Evolutionary conservation across 225 moss, liverwort and hornwort genomes (phyloP), one percentile per base, ranked within the genome.

Genomic region (Anthoceros angustus): DNA sequence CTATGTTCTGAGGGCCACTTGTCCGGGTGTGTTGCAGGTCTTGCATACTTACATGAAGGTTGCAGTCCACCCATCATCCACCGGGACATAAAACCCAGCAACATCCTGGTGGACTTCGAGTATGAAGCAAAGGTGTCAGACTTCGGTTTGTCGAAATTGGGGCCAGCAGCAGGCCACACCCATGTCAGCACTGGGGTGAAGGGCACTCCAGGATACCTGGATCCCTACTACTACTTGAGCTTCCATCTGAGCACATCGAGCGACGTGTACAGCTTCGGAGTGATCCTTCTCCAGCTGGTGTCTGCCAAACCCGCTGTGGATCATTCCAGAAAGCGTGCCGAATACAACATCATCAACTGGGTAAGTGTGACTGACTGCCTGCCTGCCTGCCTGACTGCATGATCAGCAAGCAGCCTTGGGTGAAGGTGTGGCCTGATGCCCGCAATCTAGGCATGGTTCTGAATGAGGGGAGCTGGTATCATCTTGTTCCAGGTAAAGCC

Each of bases 261-360:
- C 67, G 89, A 87, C 71, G 73, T 90, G 15, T 85, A 90, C 63
- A 86, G 89, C 72, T 90, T 85, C 16, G 89, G 89, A n/a, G 83
- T 90, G 5, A 81, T 90, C 62, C 75, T 90, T 40, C 80, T 90
- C 41, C 89, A 87, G 68, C 86, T 90, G 18, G 80, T 90, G 21
- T 83, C 87, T 3, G 83, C 84, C 71, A 85, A 85, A 74, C 84
- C 83, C 39, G 83, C 89, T 7, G 80, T 87, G 69, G 87, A 87
- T 66, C 75, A 77, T 64, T 72, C 83, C 69, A 77, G 81, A 60
- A 73, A 84, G 63, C 71, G 73, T 18, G 70, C 74, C 25, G 71
- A 70, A 4, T 87, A 83, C 70, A 78, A 81, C 70, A 81, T 90
- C 49, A 80, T 80, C 14, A 71, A 82, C 41, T 90, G 89, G 89